Evolutionary conservation across 176 grass and related monocot genomes (phyloP), one percentile per base, ranked within the genome.

Genomic region (Zea luxurians): DNA sequence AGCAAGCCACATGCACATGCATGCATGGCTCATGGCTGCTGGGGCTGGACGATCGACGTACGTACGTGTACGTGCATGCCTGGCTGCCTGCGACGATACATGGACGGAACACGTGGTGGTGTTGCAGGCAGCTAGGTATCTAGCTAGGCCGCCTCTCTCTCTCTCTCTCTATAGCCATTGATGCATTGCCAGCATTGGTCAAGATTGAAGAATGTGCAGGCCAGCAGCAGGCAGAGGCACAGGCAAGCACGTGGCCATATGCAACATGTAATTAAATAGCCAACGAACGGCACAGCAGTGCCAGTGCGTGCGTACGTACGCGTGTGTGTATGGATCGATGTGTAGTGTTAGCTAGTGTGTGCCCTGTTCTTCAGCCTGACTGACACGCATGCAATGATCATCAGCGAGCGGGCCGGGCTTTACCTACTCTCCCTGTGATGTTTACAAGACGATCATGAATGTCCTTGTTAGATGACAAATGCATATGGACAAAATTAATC

Each of bases 181-280:
- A 47, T 50, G 44, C 20, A 2, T 7, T 57, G 53, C 53, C 53
- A n/a, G n/a, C 15, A 16, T 50, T 8, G 47, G 46, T 49, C 46
- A 50, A 49, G 27, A 16, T 57, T 3, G 7, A 18, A 8, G 53
- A 57, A 55, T 17, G 50, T 8, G 16, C 15, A 54, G 50, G 50
- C 4, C n/a, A n/a, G n/a, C n/a, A n/a, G n/a, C n/a, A 54, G 13
- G 48, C 27, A 42, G n/a, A n/a, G n/a, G n/a, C n/a, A 7, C 20
- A 76, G 4, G 48, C 42, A 7, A n/a, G 58, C 58, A 17, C 64
- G 59, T 50, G 61, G 65, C 45, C 75, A 27, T 27, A 27, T 0
- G 27, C 27, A 65, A 78, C 60, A 77, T 40, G 75, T 65, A 65
- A 50, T 50, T 65, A 18, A 78, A 40, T 64, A 65, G 7, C 45